Percentiles rank a stretch among this genome's conserved stretches.
Conservation (phyloP, 257 asterid genomes). For the Schizonepeta tenuifolia region DNA sequence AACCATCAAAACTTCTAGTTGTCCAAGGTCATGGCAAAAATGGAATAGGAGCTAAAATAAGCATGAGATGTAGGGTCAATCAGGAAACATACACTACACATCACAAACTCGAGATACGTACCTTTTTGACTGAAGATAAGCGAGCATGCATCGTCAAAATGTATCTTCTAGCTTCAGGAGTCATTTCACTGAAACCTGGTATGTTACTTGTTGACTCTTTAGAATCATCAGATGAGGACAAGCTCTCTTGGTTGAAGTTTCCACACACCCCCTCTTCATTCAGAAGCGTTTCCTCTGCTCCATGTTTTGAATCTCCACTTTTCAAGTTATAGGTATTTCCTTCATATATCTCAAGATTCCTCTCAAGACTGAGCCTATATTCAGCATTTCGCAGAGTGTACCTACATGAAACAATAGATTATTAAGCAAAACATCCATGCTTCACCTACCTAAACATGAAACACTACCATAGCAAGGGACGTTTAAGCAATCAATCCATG, state of each 20-base stretch:
- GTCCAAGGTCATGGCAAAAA: constrained; percentile 6
- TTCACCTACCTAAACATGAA: constrained; percentile 13
- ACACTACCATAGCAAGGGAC: constrained; percentile 11
- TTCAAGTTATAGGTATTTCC: constrained; percentile 50
- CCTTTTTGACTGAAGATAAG: constrained; percentile 76
- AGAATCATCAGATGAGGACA: constrained; percentile 45
- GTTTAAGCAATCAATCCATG: constrained; percentile 7
- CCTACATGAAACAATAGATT: constrained; percentile 45
- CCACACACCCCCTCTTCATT: constrained; percentile 33
- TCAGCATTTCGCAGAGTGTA: constrained; percentile 94
- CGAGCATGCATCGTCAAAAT: constrained; percentile 64
- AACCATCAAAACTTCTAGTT: not conserved
- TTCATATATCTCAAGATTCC: constrained; percentile 71
- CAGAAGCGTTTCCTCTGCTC: constrained; percentile 41
- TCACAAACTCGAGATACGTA: constrained; percentile 20
- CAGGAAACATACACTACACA: not conserved
- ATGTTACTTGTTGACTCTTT: constrained; percentile 46
- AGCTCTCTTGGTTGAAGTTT: constrained; percentile 41
- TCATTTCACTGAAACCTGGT: constrained; percentile 74
- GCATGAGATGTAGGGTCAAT: not conserved
- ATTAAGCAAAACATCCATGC: not conserved
- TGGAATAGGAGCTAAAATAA: not conserved
- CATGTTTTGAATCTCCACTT: constrained; percentile 42
- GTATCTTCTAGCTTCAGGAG: constrained; percentile 77
- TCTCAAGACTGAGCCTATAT: constrained; percentile 89